A percentile compares a stretch with the other conserved stretches of the same genome.
phyloP scores from a whole-genome alignment of 139 green algal species.

The Zygnema cylindricum region DNA sequence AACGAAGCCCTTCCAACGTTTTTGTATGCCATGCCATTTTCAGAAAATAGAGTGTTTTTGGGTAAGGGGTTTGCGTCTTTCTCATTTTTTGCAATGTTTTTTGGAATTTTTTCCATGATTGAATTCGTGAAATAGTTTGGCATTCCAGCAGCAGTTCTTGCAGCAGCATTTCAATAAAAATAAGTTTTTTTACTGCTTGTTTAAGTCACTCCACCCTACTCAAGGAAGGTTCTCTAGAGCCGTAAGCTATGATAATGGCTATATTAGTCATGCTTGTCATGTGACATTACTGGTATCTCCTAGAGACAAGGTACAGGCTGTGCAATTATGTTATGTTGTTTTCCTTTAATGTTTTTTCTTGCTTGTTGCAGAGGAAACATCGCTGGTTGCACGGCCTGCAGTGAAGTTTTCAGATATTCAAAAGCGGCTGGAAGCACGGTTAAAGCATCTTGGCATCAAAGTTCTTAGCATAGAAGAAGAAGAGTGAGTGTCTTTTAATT shows the following conservation, averaged over 20 bases:
- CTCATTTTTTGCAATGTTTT: background rate
- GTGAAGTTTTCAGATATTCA: slow-evolving; percentile 92
- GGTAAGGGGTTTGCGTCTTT: slow-evolving; percentile 33
- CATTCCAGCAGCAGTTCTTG: too few species aligned
- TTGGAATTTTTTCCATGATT: too few species aligned
- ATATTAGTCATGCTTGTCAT: too few species aligned
- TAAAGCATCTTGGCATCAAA: slow-evolving; percentile 78
- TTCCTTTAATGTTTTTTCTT: background rate
- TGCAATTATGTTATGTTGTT: background rate
- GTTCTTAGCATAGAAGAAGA: slow-evolving; percentile 87
- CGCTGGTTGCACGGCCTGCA: slow-evolving; percentile 88
- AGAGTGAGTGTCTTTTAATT: slow-evolving; percentile 69
- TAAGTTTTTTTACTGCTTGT: too few species aligned
- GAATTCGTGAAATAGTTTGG: too few species aligned
- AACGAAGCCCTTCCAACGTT: slow-evolving; percentile 88
- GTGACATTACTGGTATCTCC: too few species aligned
- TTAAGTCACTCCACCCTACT: too few species aligned
- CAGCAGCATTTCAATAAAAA: slow-evolving; percentile 9
- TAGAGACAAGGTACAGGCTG: background rate
- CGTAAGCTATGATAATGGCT: too few species aligned
- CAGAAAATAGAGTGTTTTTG: slow-evolving; percentile 75
- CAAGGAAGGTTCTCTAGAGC: too few species aligned
- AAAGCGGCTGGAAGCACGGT: slow-evolving; percentile 78
- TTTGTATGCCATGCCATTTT: slow-evolving; percentile 98
- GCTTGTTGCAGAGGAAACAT: slow-evolving; percentile 85